Evolutionary conservation across 176 grass and related monocot species (phyloP).

Genomic region (Triticum turgidum): DNA sequence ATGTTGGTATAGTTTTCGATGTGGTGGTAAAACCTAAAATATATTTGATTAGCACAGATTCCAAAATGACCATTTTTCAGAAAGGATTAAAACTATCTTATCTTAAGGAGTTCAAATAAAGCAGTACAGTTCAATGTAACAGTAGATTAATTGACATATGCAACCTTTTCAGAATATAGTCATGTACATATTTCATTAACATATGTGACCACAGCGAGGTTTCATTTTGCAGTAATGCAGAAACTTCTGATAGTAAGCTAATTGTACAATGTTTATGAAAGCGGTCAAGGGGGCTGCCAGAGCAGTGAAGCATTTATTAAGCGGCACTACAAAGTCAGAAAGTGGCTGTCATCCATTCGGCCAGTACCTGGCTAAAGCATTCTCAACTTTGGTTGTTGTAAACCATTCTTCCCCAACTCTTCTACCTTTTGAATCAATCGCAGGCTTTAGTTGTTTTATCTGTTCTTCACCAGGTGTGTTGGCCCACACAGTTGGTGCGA

Average conservation of each 20-base stretch:
- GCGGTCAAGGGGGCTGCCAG: not conserved
- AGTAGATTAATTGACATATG: not conserved
- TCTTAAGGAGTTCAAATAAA: constrained; percentile 4
- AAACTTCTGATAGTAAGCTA: not conserved
- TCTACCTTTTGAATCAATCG: constrained; percentile 91
- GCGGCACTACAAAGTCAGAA: constrained; percentile 23
- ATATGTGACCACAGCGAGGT: not conserved
- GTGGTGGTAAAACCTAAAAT: not conserved
- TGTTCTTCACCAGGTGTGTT: constrained; percentile 79
- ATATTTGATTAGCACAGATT: not conserved
- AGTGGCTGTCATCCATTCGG: not conserved
- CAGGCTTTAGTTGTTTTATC: constrained; percentile 83
- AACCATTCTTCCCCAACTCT: constrained; percentile 97
- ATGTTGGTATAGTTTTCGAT: not conserved
- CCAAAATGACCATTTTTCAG: not conserved
- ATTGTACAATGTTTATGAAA: constrained; percentile 2
- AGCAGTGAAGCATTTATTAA: constrained; percentile 30
- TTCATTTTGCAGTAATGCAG: constrained; percentile 14
- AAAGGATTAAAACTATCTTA: not conserved
- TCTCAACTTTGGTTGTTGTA: constrained; percentile 79
- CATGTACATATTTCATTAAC: not conserved
- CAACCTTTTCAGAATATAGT: not conserved
- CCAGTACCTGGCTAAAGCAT: constrained; percentile 73
- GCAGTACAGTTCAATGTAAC: not conserved
- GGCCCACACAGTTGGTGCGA: constrained; percentile 78